These are phyloP conservation scores for Daedaleopsis nitida DNA, from an alignment of 768 basidiomycete genomes.

Conservation along the genomic window DNA sequence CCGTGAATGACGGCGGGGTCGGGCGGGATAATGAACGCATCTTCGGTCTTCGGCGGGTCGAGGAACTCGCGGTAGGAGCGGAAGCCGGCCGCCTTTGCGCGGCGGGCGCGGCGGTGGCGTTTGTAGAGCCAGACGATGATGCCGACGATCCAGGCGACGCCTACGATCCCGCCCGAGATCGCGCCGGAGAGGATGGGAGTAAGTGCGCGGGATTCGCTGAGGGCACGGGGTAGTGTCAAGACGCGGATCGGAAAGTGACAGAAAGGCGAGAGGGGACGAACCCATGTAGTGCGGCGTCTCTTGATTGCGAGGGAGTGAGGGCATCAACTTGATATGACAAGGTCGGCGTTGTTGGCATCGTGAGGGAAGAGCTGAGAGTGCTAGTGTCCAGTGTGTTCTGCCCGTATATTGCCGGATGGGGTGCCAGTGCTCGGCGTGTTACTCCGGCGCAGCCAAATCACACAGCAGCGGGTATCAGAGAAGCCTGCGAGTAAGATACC, in stretches of 20 bases:
- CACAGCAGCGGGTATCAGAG: too few relatives aligned
- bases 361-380: too few relatives aligned
- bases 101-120: conserved; percentile 48
- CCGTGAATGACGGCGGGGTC: conserved; percentile 68
- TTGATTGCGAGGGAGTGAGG: conserved; percentile 15
- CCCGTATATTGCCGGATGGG: too few relatives aligned
- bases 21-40: conserved; percentile 54
- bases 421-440: too few relatives aligned
- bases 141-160: conserved; percentile 55
- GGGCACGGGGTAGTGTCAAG: background rate
- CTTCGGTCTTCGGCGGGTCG: conserved; percentile 34
- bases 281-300: conserved; percentile 20
- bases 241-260: background rate
- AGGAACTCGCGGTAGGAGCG: conserved; percentile 41
- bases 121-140: conserved; percentile 60
- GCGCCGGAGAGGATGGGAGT: conserved; percentile 65
- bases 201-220: conserved; percentile 48
- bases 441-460: too few relatives aligned
- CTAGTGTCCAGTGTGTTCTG: too few relatives aligned
- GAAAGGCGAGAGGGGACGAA: background rate
- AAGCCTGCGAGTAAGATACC: too few relatives aligned
- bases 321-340: conserved; percentile 6
- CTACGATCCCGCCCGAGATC: conserved; percentile 54
- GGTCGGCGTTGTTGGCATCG: too few relatives aligned
- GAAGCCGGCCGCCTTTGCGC: conserved; percentile 49